Evolutionary conservation across 768 basidiomycete genomes (phyloP).

Genomic region (Tylopilus rubrobrunneus): DNA sequence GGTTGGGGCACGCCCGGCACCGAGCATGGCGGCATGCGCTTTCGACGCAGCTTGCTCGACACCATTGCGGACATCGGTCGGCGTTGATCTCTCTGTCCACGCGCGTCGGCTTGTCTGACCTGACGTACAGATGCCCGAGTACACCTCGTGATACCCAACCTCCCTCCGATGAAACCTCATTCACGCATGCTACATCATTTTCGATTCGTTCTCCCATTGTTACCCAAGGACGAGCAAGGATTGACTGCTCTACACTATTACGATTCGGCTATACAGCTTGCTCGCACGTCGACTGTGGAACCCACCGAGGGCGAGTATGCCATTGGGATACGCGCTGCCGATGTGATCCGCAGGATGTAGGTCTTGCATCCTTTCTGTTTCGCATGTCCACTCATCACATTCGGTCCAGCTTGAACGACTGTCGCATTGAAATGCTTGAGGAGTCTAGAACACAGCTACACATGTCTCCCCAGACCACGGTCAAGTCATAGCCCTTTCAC

Average conservation of each 20-base stretch:
- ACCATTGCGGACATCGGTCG: constrained; percentile 68
- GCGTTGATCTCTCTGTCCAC: constrained; percentile 17
- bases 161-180: constrained; percentile 67
- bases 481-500: constrained; percentile 6
- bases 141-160: constrained; percentile 67
- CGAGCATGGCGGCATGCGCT: constrained; percentile 55
- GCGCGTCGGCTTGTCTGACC: constrained; percentile 5
- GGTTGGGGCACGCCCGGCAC: constrained; percentile 78
- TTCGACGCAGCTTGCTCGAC: constrained; percentile 65
- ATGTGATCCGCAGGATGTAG: constrained; percentile 60
- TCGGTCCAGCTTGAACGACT: constrained; percentile 52
- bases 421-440: constrained; percentile 59
- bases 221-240: constrained; percentile 58
- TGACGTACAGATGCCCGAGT: constrained; percentile 55
- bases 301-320: constrained; percentile 67
- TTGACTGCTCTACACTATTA: constrained; percentile 70
- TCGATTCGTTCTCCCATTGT: constrained; percentile 65
- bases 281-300: constrained; percentile 55
- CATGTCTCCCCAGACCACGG: constrained; percentile 11
- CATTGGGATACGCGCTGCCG: constrained; percentile 56
- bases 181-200: constrained; percentile 78
- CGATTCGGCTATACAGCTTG: constrained; percentile 72
- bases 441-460: constrained; percentile 48
- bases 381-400: neutral
- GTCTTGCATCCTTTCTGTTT: neutral